phyloP scores from a whole-genome alignment of 2,329 filamentous ascomycete genomes.

The Ophiocordyceps unilateralis region DNA sequence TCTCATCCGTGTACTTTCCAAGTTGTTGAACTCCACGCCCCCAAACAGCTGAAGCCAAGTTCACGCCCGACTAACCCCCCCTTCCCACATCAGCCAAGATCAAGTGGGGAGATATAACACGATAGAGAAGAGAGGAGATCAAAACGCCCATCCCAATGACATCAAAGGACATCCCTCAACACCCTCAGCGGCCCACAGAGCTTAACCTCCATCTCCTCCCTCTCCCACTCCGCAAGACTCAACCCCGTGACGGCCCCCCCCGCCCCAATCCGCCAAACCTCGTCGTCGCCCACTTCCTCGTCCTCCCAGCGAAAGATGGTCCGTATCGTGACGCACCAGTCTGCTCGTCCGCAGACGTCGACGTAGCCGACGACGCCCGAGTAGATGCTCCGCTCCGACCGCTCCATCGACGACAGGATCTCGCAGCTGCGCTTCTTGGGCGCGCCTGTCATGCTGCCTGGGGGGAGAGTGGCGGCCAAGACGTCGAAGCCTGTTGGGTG shows the following conservation, averaged over 20 bases:
- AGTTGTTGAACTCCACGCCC: too few species aligned
- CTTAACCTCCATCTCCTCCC: conserved; percentile 80
- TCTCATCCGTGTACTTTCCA: too few species aligned
- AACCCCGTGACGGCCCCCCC: conserved; percentile 80
- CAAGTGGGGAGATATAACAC: too few species aligned
- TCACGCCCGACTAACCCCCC: too few species aligned
- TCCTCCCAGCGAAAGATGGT: conserved; percentile 61
- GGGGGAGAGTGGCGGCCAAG: conserved; percentile 61
- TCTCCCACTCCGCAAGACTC: conserved; percentile 64
- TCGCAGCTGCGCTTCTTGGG: conserved; percentile 89
- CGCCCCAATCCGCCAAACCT: conserved; percentile 63
- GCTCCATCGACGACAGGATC: conserved; percentile 55
- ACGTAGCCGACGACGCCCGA: conserved; percentile 82
- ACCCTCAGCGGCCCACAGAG: conserved; percentile 38
- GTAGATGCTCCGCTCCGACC: conserved; percentile 54
- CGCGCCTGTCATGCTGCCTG: conserved; percentile 91
- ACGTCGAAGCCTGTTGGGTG: conserved; percentile 64
- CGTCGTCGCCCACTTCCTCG: conserved; percentile 34
- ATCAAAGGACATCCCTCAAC: conserved; percentile 21
- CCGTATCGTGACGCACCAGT: conserved; percentile 84
- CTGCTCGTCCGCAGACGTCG: conserved; percentile 67
- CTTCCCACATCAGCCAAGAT: too few species aligned
- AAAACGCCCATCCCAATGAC: neutral
- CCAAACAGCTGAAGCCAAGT: too few species aligned
- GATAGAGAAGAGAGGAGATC: neutral